These are phyloP conservation scores for Saccharomyces cerevisiae DNA, from an alignment of 805 yeast genomes.

Conservation along the genomic window DNA sequence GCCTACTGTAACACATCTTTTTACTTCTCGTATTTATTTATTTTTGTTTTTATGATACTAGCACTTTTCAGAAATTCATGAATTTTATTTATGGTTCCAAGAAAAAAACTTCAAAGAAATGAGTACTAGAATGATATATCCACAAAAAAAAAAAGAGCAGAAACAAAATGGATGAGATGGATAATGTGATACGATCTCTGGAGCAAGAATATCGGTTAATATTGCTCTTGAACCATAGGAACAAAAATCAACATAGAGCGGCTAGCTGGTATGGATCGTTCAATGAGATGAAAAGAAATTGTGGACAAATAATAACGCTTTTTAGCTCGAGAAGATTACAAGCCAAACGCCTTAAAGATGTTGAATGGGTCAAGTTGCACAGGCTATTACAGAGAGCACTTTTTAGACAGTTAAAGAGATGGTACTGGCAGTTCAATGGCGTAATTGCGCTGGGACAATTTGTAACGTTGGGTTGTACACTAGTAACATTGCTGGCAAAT, in stretches of 20 bases:
- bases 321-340: slow-evolving; percentile 12
- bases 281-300: slow-evolving; percentile 52
- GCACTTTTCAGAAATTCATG: not conserved
- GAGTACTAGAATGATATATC: not conserved
- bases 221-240: slow-evolving; percentile 60
- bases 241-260: slow-evolving; percentile 65
- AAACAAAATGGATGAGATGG: not conserved
- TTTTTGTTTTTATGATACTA: not conserved
- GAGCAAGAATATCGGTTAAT: slow-evolving; percentile 49
- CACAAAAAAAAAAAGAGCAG: not conserved
- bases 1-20: not conserved
- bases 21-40: not conserved
- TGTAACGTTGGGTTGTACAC: slow-evolving; percentile 59
- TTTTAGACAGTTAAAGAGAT: slow-evolving; percentile 35
- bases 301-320: slow-evolving; percentile 8
- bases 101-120: not conserved
- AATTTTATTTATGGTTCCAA: not conserved
- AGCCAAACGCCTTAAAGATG: slow-evolving; percentile 26
- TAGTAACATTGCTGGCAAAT: slow-evolving; percentile 49
- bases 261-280: slow-evolving; percentile 73
- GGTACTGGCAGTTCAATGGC: slow-evolving; percentile 56
- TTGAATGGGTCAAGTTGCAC: slow-evolving; percentile 7
- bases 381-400: slow-evolving; percentile 23
- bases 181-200: slow-evolving; percentile 10
- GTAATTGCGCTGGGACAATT: slow-evolving; percentile 72